Evolutionary conservation across 1,139 yeast genomes (phyloP).

Genomic region (Pichia sp.): DNA sequence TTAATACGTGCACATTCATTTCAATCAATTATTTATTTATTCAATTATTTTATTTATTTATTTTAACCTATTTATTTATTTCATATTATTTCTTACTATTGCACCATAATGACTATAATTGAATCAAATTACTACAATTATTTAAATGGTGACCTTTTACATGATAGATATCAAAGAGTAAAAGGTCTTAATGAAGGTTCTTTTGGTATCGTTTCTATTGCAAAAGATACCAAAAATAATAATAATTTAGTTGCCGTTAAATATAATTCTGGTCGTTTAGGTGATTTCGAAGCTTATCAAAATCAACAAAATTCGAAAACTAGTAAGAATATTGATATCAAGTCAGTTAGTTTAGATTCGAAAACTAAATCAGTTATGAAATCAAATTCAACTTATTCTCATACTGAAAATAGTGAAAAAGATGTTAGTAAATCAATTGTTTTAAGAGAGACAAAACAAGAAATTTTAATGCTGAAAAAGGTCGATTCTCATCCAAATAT

Average conservation of each 20-base stretch:
- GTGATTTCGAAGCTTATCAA: constrained; percentile 29
- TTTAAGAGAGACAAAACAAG: constrained; percentile 64
- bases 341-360: constrained; percentile 17
- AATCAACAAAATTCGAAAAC: constrained; percentile 14
- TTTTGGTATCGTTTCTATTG: constrained; percentile 85
- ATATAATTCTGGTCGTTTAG: constrained; percentile 48
- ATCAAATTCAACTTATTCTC: constrained; percentile 18
- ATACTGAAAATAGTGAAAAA: constrained; percentile 16
- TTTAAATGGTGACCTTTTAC: constrained; percentile 57
- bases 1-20: background rate
- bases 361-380: constrained; percentile 15
- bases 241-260: constrained; percentile 73
- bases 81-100: background rate
- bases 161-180: constrained; percentile 60
- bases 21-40: background rate
- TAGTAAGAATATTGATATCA: constrained; percentile 9
- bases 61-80: background rate
- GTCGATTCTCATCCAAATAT: constrained; percentile 64
- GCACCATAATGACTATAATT: constrained; percentile 5
- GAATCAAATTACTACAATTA: constrained; percentile 39
- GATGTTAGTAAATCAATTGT: constrained; percentile 25
- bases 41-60: background rate
- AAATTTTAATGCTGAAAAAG: constrained; percentile 65
- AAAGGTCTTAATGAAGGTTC: constrained; percentile 88
- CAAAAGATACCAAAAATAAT: constrained; percentile 54